These are phyloP conservation scores for Coniosporium tulheliwenetii DNA, from an alignment of 2,329 filamentous ascomycete genomes.

Conservation along the genomic window DNA sequence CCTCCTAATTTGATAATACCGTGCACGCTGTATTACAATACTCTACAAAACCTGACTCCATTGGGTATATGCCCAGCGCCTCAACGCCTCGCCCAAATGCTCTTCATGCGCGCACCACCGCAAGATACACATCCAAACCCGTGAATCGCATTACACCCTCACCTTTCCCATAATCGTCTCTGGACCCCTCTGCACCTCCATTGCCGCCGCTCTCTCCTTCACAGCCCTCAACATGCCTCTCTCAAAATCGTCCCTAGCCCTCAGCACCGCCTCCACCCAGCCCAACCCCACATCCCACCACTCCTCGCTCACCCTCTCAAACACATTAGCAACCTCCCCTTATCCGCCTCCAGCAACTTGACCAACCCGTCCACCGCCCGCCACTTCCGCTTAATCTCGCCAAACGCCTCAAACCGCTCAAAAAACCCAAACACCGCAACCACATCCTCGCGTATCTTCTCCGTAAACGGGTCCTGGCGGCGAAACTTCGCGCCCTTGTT, in stretches of 20 bases:
- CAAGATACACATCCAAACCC: no score
- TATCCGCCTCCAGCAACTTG: conserved; percentile 56
- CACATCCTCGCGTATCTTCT: conserved; percentile 89
- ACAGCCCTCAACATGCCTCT: conserved; percentile 74
- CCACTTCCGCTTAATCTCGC: conserved; percentile 80
- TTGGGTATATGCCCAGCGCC: no score
- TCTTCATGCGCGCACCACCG: no score
- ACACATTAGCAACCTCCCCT: conserved; percentile 61
- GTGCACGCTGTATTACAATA: no score
- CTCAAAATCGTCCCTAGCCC: conserved; percentile 85
- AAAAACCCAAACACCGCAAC: conserved; percentile 86
- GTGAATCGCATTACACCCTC: conserved; percentile 26
- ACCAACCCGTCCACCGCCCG: conserved; percentile 76
- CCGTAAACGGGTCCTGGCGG: conserved; percentile 70
- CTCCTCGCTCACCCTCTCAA: conserved; percentile 64
- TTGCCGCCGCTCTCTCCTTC: conserved; percentile 75
- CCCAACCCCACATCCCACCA: conserved; percentile 92
- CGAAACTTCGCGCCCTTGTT: conserved; percentile 77
- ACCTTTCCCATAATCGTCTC: conserved; percentile 95
- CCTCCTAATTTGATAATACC: no score
- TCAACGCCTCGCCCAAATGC: no score
- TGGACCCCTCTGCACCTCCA: conserved; percentile 61
- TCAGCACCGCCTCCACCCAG: conserved; percentile 88
- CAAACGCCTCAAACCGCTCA: conserved; percentile 52
- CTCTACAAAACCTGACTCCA: no score